Percentiles rank a stretch among this genome's conserved stretches.
These are phyloP conservation scores for Lathyrus aphaca DNA, from an alignment of 306 rosid species.

Conservation along the genomic window DNA sequence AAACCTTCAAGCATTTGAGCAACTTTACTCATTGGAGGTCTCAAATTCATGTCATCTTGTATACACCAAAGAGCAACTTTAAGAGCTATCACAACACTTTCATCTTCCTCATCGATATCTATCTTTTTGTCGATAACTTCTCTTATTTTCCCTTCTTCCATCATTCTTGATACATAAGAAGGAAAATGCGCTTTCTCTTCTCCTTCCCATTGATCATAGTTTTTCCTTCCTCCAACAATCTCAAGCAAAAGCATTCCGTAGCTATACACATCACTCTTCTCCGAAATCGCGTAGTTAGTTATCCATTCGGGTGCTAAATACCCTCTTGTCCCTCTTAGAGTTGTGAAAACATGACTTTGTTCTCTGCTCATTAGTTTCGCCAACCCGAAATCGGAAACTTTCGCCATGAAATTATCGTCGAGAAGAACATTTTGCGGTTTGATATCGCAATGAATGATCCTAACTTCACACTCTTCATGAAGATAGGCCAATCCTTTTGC, in stretches of 20 bases:
- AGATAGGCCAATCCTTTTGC: slow-evolving; percentile 89
- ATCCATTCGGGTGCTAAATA: slow-evolving; percentile 97
- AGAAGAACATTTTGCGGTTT: slow-evolving; percentile 93
- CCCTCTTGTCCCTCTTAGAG: slow-evolving; percentile 87
- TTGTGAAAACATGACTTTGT: slow-evolving; percentile 91
- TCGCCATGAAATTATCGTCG: slow-evolving; percentile 67
- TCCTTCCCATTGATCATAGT: slow-evolving; percentile 70
- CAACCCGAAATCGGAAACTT: slow-evolving; percentile 90
- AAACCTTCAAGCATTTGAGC: slow-evolving; percentile 94
- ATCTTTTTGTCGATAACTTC: slow-evolving; percentile 57
- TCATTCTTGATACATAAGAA: slow-evolving; percentile 73
- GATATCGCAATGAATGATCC: slow-evolving; percentile 84
- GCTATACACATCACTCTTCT: slow-evolving; percentile 92
- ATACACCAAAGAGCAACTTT: slow-evolving; percentile 86
- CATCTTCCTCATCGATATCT: slow-evolving; percentile 59
- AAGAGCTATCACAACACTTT: slow-evolving; percentile 49
- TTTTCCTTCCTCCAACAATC: slow-evolving; percentile 87
- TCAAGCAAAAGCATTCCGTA: slow-evolving; percentile 88
- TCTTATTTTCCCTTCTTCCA: slow-evolving; percentile 57
- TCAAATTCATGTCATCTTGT: slow-evolving; percentile 73
- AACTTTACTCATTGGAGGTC: slow-evolving; percentile 85
- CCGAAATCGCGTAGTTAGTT: slow-evolving; percentile 89
- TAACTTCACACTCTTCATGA: slow-evolving; percentile 90
- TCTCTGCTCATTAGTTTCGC: slow-evolving; percentile 85
- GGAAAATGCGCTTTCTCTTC: slow-evolving; percentile 82